Evolutionary conservation across 2,329 filamentous ascomycete genomes (phyloP).

Genomic region (Verticillium nonalfalfae): DNA sequence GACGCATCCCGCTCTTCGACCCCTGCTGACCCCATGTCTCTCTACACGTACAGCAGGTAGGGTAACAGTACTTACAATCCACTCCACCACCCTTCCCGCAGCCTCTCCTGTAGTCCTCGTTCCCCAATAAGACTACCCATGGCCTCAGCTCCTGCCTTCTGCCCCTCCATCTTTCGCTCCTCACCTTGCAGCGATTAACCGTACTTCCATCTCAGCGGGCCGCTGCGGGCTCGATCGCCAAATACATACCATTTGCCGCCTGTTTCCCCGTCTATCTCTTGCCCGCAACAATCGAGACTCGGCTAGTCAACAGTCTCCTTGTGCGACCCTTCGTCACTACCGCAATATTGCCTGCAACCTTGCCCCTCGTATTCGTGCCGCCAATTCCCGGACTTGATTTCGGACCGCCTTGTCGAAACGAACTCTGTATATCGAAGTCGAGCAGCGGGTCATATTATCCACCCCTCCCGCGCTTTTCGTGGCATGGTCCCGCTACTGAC

Average conservation of each 20-base stretch:
- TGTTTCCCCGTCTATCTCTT: background rate
- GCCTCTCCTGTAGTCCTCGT: background rate
- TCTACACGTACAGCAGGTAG: background rate
- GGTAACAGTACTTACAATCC: background rate
- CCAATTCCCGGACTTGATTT: background rate
- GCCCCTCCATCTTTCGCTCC: background rate
- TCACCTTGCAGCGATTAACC: background rate
- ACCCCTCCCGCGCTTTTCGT: constrained; percentile 4
- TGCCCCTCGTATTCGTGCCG: background rate
- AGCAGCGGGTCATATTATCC: background rate
- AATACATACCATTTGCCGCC: background rate
- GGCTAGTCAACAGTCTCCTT: background rate
- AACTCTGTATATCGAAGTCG: background rate
- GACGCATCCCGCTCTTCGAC: background rate
- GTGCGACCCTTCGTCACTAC: background rate
- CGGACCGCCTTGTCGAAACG: background rate
- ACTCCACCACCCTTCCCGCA: background rate
- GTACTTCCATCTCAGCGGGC: background rate
- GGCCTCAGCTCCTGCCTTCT: background rate
- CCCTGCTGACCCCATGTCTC: background rate
- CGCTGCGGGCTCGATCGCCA: background rate
- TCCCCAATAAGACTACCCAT: background rate
- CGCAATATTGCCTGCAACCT: too few species aligned
- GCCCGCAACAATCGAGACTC: background rate
- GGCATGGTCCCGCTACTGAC: constrained; percentile 36